Base-by-base conservation (phyloP, 1,284 basidiomycete genomes). In the Rhodotorula sp. region DNA sequence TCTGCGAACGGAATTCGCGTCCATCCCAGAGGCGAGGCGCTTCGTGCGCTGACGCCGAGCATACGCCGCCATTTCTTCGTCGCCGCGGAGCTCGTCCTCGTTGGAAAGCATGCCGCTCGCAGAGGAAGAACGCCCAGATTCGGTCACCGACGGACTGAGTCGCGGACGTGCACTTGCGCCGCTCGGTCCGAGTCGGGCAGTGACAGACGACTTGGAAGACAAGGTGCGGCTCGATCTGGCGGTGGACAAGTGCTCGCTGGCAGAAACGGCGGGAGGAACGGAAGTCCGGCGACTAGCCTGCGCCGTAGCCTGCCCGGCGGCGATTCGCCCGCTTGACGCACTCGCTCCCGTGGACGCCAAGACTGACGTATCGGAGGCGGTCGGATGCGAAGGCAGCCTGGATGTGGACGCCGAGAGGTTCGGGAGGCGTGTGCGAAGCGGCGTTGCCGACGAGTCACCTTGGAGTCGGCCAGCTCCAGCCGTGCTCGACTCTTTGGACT, bases 51-150 rank as follows among this genome's bases (percentile, higher is more conserved):
- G 91, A 47, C 94, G 87, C 76, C 88, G 87, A 72, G 98, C 93
- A 81, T 97, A 99, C 72, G 91, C 89, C 79, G 91, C 84, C 96
- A 99, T 99, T 83, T 99, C 97, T 73, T 94, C 92, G 79, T 99
- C 97, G 29, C 92, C 97, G 20, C 90, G 82, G 2, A 90, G 72
- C 81, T 98, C 94, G 76, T 99, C 97, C 73, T 99, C 96, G 74
- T 80, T 79, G 29, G 48, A 66, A 2, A 70, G 67, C 0, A 75
- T 68, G 26, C 65, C 67, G 48, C 78, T 77, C 15, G 74, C 74
- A 7, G 76, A 64, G 8, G 74, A 76, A 1, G 76, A 76, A 18
- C 67, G 76, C 52, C 68, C 73, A 0, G 69, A 72, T 12, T 66
- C 76, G 58, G 59, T 72, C 34, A 52, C 46, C 52, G 52, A 73